Evolutionary conservation across 108 stramenopile genomes (phyloP).

Genomic region (Bacterosira constricta): DNA sequence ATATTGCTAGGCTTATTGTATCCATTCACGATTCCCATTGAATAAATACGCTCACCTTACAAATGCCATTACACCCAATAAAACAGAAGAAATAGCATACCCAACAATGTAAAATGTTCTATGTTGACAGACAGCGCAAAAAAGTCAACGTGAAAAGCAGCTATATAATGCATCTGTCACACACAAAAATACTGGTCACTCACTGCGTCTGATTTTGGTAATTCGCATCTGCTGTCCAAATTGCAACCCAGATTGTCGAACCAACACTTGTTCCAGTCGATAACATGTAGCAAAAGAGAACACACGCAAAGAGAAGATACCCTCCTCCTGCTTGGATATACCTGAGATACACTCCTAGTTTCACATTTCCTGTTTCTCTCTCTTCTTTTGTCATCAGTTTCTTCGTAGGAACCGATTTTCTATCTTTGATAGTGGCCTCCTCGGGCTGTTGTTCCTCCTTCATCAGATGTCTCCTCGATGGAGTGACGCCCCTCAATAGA

Average conservation of each 20-base stretch:
- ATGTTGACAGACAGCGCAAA: not conserved
- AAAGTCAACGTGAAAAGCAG: not conserved
- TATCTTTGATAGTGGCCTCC: not conserved
- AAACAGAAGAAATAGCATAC: slow-evolving; percentile 35
- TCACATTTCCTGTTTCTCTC: slow-evolving; percentile 65
- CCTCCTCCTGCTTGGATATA: slow-evolving; percentile 74
- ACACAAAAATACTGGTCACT: slow-evolving; percentile 44
- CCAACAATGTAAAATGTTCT: slow-evolving; percentile 44
- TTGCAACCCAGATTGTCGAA: slow-evolving; percentile 57
- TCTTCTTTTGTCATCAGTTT: slow-evolving; percentile 71
- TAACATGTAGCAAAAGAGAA: slow-evolving; percentile 58
- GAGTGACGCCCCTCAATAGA: slow-evolving; percentile 50
- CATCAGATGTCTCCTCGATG: slow-evolving; percentile 12
- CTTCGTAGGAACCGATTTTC: slow-evolving; percentile 5
- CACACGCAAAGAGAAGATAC: slow-evolving; percentile 39
- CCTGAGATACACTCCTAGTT: slow-evolving; percentile 60
- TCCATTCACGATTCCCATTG: not conserved
- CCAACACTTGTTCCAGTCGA: slow-evolving; percentile 54
- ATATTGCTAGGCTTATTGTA: too few relatives aligned
- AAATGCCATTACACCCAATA: slow-evolving; percentile 61
- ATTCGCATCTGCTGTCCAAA: slow-evolving; percentile 69
- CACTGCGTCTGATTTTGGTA: slow-evolving; percentile 52
- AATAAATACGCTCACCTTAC: slow-evolving; percentile 11
- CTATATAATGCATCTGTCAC: slow-evolving; percentile 37
- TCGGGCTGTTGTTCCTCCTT: not conserved